phyloP scores from a whole-genome alignment of 2,329 filamentous ascomycete species.

The Monilinia aucupariae region DNA sequence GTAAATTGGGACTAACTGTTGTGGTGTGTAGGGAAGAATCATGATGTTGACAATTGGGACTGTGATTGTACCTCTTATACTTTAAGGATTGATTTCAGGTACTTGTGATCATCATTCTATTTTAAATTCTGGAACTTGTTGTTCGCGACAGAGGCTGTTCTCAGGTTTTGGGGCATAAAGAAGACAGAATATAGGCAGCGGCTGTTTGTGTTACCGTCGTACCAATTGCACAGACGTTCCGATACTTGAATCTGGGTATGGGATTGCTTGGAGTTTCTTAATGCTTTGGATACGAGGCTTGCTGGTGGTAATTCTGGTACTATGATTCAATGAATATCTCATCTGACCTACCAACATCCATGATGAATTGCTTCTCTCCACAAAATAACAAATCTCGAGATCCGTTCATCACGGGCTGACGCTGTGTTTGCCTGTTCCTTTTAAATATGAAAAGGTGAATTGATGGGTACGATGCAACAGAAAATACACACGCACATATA shows the following conservation, averaged over 20 bases:
- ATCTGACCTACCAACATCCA: not conserved
- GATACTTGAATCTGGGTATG: not conserved
- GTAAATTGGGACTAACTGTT: not conserved
- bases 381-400: not conserved
- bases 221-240: not conserved
- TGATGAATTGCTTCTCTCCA: not conserved
- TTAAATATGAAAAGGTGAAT: not conserved
- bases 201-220: not conserved
- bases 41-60: not conserved
- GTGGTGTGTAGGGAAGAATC: not conserved
- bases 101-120: not conserved
- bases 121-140: not conserved
- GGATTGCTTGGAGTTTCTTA: not conserved
- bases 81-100: not conserved
- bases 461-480: no score
- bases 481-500: no score
- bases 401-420: no score
- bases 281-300: not conserved
- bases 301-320: not conserved
- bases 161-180: not conserved
- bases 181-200: not conserved
- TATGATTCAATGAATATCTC: not conserved
- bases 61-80: not conserved
- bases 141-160: not conserved
- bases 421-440: no score